Evolutionary conservation across 2,329 filamentous ascomycete species (phyloP).

Genomic region (Ophiocordyceps australis): DNA sequence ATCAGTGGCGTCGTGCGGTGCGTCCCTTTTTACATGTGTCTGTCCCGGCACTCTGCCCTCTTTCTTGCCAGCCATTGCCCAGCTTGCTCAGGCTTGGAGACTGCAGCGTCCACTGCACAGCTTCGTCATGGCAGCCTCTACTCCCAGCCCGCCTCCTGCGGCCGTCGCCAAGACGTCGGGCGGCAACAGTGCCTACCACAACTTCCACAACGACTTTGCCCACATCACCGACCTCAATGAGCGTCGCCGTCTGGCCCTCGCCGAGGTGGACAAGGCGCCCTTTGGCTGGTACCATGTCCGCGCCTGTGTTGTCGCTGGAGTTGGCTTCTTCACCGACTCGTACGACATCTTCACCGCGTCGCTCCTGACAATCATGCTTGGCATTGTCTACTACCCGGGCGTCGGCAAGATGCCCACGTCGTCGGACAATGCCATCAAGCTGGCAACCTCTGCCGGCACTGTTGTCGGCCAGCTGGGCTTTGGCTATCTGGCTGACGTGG

Average conservation of each 20-base stretch:
- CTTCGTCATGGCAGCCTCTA: slow-evolving; percentile 3
- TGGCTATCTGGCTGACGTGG: slow-evolving; percentile 57
- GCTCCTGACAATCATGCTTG: slow-evolving; percentile 56
- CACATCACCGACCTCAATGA: slow-evolving; percentile 56
- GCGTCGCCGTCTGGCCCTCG: slow-evolving; percentile 59
- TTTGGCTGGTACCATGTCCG: slow-evolving; percentile 77
- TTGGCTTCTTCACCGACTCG: slow-evolving; percentile 79
- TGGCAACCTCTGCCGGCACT: slow-evolving; percentile 67
- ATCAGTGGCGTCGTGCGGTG: no score
- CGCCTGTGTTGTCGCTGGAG: slow-evolving; percentile 59
- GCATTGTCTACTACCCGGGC: slow-evolving; percentile 54
- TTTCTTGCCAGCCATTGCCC: no score
- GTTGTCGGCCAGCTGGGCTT: slow-evolving; percentile 71
- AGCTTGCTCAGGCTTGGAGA: no score
- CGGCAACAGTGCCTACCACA: slow-evolving; percentile 55
- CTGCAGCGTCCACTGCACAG: no score
- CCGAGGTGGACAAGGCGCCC: slow-evolving; percentile 64
- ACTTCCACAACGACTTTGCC: slow-evolving; percentile 57
- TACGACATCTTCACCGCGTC: slow-evolving; percentile 71
- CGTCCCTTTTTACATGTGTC: no score
- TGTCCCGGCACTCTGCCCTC: no score
- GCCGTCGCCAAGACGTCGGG: slow-evolving; percentile 31
- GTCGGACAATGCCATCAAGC: slow-evolving; percentile 70
- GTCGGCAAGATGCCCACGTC: slow-evolving; percentile 41
- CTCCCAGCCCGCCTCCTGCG: slow-evolving; percentile 2